Evolutionary conservation across 176 grass and related monocot genomes (phyloP).

Genomic region (Pontederia paniculata): DNA sequence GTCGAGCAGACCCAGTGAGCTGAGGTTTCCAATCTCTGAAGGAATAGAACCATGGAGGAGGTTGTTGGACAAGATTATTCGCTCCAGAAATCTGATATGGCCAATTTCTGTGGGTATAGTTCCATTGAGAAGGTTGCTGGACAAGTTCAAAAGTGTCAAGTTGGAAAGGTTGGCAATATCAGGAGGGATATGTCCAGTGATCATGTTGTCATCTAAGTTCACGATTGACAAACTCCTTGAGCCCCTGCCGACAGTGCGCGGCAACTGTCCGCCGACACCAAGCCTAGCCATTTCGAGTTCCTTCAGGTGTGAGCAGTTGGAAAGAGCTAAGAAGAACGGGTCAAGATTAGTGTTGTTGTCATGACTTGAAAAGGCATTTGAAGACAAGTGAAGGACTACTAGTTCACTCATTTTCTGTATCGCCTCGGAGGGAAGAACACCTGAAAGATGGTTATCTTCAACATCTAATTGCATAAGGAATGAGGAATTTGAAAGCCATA

Average conservation of each 20-base stretch:
- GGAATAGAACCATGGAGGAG: constrained; percentile 36
- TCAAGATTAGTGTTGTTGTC: constrained; percentile 50
- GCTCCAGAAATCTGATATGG: constrained; percentile 24
- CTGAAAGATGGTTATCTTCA: constrained; percentile 42
- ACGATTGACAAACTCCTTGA: constrained; percentile 21
- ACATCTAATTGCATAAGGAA: constrained; percentile 16
- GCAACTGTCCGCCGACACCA: constrained; percentile 38
- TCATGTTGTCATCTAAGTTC: constrained; percentile 47
- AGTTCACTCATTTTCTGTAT: constrained; percentile 13
- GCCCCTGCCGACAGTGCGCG: constrained; percentile 18
- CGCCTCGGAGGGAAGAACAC: constrained; percentile 36
- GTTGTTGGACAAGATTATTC: constrained; percentile 46
- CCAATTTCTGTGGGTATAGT: constrained; percentile 47
- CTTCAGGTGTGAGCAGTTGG: constrained; percentile 33
- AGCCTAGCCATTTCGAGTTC: constrained; percentile 44
- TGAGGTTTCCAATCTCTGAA: constrained; percentile 33
- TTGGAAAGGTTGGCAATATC: constrained; percentile 43
- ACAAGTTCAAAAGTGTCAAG: constrained; percentile 63
- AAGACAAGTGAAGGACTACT: constrained; percentile 38
- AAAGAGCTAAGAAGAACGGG: constrained; percentile 55
- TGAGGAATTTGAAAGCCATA: constrained; percentile 58
- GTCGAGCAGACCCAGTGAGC: constrained; percentile 35
- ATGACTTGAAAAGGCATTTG: constrained; percentile 38
- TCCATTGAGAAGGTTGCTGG: constrained; percentile 51
- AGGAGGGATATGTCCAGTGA: constrained; percentile 49